Evolutionary conservation across 2,329 filamentous ascomycete genomes (phyloP).

Genomic region (Paraphaeosphaeria sporulosa): DNA sequence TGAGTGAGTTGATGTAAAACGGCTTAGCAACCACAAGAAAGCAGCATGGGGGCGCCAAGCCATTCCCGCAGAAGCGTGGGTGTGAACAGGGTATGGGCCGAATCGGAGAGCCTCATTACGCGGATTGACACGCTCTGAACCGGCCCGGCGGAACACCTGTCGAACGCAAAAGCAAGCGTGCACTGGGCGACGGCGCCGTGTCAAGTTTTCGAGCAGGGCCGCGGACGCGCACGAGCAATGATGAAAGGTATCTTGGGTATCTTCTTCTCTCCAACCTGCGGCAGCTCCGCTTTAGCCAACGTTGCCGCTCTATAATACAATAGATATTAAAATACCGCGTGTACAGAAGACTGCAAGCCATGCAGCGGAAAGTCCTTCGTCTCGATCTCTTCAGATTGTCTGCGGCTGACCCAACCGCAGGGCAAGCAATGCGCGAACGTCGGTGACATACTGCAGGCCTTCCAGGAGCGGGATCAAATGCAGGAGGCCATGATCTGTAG

Average conservation of each 20-base stretch:
- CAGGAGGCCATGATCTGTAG: conserved; percentile 93
- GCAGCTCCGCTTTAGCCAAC: conserved; percentile 30
- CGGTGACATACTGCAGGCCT: conserved; percentile 93
- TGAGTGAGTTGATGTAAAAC: conserved; percentile 24
- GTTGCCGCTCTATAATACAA: conserved; percentile 39
- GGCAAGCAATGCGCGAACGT: conserved; percentile 89
- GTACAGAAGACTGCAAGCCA: conserved; percentile 20
- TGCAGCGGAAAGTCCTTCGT: conserved; percentile 21
- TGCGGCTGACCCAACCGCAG: conserved; percentile 80
- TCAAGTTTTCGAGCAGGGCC: not conserved
- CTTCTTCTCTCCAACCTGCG: conserved; percentile 39
- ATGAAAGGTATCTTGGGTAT: conserved; percentile 41
- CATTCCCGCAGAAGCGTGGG: conserved; percentile 20
- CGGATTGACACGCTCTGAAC: conserved; percentile 12
- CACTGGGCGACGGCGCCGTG: conserved; percentile 19
- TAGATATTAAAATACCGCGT: conserved; percentile 33
- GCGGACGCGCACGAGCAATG: conserved; percentile 3
- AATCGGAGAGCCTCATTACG: conserved; percentile 16
- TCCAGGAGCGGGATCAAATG: conserved; percentile 92
- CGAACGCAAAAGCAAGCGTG: conserved; percentile 28
- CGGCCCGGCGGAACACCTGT: conserved; percentile 19
- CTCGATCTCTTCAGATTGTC: conserved; percentile 26
- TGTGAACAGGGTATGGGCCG: conserved; percentile 7
- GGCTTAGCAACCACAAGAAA: conserved; percentile 18
- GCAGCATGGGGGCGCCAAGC: conserved; percentile 23